Base-by-base conservation (phyloP, 2,329 filamentous ascomycete species). In the Nemania sp. region DNA sequence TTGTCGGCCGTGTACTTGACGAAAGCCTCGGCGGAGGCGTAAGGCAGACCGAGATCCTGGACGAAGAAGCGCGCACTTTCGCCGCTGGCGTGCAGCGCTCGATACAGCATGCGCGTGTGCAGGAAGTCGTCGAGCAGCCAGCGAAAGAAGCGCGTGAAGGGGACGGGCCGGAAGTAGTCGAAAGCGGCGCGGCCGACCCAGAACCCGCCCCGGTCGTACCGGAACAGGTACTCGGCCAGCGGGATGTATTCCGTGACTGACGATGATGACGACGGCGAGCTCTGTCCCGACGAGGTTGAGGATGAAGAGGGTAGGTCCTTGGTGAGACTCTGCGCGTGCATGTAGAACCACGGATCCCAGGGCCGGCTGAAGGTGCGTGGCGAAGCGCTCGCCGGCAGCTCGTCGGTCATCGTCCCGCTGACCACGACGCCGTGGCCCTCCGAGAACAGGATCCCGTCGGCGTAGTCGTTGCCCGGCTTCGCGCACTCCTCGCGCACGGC, bases 191-290 rank as follows among this genome's bases (percentile, higher is more conserved):
- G 73, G 37, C 84, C 86, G 31, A 88, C 86, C 87, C 87, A 90
- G 77, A 90, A 90, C 12, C 84, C 86, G 47, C 85, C 87, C 39
- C 87, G 81, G 70, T 90, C 87, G 73, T 90, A 90, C 45, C 87
- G 81, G 76, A 90, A 90, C 60, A 90, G 82, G 68, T 90, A 90
- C 67, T 90, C 86, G 33, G 82, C 80, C 3, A 90, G 73, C 0
- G 87, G 86, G 34, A 90, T 80, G 61, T 83, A 82, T 45, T 89
- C 84, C 48, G 67, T 69, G 14, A 68, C 64, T 1, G 52, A n/a
- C n/a, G n/a, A n/a, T 61, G 40, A 60, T 34, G 26, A 61, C 39
- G 48, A 45, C 6, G 37, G 20, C 6, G 14, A 11, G 2, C 36
- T 3, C 31, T 46, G 15, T 6, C 64, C 52, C 5, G 65, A 48